phyloP scores from a whole-genome alignment of 2,329 filamentous ascomycete genomes.

The Venturia nashicola region DNA sequence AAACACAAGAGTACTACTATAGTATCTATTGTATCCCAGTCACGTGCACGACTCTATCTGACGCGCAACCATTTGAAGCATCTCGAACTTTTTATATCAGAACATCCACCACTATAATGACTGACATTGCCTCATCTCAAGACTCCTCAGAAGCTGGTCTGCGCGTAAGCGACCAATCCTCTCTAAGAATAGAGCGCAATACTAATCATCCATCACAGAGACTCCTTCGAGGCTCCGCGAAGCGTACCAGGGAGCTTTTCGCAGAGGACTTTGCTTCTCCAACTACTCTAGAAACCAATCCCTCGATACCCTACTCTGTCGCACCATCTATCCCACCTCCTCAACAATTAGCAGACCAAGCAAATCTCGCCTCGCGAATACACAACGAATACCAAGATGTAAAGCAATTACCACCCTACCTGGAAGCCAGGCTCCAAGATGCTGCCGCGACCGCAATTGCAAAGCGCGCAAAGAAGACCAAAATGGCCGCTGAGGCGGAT shows the following conservation, averaged over 20 bases:
- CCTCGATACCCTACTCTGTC: slow-evolving; percentile 26
- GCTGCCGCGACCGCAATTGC: slow-evolving; percentile 43
- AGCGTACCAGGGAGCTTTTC: slow-evolving; percentile 42
- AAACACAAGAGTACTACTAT: too few relatives aligned
- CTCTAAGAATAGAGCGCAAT: neutral
- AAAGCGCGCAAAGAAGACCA: slow-evolving; percentile 48
- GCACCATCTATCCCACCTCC: slow-evolving; percentile 33
- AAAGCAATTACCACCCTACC: slow-evolving; percentile 60
- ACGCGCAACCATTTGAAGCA: neutral
- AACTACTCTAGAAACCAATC: slow-evolving; percentile 27
- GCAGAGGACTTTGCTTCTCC: slow-evolving; percentile 37
- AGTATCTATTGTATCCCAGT: neutral
- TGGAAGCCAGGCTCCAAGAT: slow-evolving; percentile 68
- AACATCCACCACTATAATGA: neutral
- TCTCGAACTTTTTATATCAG: neutral
- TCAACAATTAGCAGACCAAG: slow-evolving; percentile 30
- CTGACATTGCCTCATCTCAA: neutral
- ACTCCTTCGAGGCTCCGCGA: slow-evolving; percentile 32
- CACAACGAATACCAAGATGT: slow-evolving; percentile 67
- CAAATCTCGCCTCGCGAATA: slow-evolving; percentile 45
- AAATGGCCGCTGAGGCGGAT: slow-evolving; percentile 33
- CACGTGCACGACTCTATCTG: neutral
- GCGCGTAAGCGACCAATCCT: neutral
- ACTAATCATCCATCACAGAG: slow-evolving; percentile 6
- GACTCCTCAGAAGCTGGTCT: slow-evolving; percentile 3